These are phyloP conservation scores for Aspergillus niger DNA, from an alignment of 2,329 filamentous ascomycete genomes.

Conservation along the genomic window DNA sequence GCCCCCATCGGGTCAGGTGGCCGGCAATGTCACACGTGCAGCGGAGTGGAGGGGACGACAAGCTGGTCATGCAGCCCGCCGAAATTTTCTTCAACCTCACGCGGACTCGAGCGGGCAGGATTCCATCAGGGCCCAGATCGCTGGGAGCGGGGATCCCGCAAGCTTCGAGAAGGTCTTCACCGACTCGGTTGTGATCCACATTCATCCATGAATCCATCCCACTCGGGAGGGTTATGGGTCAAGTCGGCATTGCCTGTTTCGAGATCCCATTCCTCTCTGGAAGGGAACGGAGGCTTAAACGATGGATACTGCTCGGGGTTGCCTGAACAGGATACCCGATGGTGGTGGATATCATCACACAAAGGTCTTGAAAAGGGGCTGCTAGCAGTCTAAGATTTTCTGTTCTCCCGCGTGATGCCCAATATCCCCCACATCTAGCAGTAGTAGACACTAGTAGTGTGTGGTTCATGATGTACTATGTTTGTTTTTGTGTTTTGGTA, in stretches of 20 bases:
- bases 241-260: neutral
- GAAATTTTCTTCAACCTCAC: constrained; percentile 6
- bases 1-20: neutral
- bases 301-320: neutral
- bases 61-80: neutral
- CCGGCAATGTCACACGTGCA: neutral
- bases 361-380: neutral
- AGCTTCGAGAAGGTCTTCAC: neutral
- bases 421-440: neutral
- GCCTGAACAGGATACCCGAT: neutral
- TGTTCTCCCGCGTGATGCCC: neutral
- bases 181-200: neutral
- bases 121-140: neutral
- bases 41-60: neutral
- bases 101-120: neutral
- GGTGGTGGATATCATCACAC: neutral
- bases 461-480: neutral
- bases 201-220: neutral
- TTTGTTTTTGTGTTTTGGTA: neutral
- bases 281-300: neutral
- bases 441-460: neutral
- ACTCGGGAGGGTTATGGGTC: neutral
- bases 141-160: neutral
- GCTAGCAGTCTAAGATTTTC: neutral
- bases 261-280: too few relatives aligned